These are phyloP conservation scores for Orbilia quercus DNA, from an alignment of 2,329 filamentous ascomycete genomes.

Conservation along the genomic window DNA sequence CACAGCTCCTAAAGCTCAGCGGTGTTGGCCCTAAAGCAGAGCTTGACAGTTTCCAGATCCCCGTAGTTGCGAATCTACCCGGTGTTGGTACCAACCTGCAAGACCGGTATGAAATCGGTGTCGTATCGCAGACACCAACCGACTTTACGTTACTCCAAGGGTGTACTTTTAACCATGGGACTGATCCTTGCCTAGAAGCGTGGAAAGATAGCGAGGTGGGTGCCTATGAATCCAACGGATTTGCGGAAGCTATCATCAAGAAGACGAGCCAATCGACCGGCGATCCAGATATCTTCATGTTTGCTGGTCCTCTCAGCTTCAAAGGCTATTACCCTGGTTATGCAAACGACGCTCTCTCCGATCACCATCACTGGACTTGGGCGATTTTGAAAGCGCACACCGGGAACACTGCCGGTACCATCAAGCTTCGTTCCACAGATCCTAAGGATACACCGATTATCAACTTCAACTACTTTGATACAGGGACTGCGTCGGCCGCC, in stretches of 20 bases:
- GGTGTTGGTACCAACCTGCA: conserved; percentile 74
- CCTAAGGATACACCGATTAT: conserved; percentile 74
- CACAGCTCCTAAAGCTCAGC: conserved; percentile 58
- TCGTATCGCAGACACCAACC: conserved; percentile 66
- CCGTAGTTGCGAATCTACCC: conserved; percentile 68
- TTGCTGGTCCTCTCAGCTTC: conserved; percentile 59
- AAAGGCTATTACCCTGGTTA: conserved; percentile 65
- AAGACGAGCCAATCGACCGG: conserved; percentile 62
- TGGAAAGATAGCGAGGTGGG: conserved; percentile 59
- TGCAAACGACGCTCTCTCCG: conserved; percentile 65
- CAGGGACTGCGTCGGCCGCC: conserved; percentile 64
- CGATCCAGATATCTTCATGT: conserved; percentile 68
- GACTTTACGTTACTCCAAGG: conserved; percentile 63
- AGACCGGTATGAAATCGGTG: conserved; percentile 70
- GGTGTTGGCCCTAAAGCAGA: conserved; percentile 57
- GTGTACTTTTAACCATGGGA: conserved; percentile 62
- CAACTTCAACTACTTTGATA: conserved; percentile 72
- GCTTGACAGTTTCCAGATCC: conserved; percentile 55
- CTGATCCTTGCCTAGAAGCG: conserved; percentile 62
- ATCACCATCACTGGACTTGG: conserved; percentile 66
- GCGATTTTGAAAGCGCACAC: conserved; percentile 72
- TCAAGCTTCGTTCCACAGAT: conserved; percentile 71
- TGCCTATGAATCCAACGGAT: conserved; percentile 48
- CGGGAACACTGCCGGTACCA: conserved; percentile 71
- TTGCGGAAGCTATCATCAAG: conserved; percentile 42